These are phyloP conservation scores for Penicillium polonicum DNA, from an alignment of 2,329 filamentous ascomycete species.

Conservation along the genomic window DNA sequence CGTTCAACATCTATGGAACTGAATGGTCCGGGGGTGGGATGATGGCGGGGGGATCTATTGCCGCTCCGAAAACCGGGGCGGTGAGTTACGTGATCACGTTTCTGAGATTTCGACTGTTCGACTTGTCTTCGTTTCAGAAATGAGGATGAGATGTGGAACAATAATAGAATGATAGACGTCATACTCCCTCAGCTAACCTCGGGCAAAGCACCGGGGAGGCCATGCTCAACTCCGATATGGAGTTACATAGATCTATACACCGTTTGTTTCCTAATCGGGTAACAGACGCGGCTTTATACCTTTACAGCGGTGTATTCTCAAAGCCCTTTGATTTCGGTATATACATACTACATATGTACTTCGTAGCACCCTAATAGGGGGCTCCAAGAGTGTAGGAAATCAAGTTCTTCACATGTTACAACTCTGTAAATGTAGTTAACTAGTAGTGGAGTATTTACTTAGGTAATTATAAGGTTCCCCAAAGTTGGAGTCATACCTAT, in stretches of 20 bases:
- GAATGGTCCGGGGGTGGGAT: constrained; percentile 20
- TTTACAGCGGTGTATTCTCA: neutral
- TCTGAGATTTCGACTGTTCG: neutral
- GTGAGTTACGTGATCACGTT: neutral
- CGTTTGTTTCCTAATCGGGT: neutral
- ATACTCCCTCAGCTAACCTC: neutral
- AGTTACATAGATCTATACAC: neutral
- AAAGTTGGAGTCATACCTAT: neutral
- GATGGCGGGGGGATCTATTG: constrained; percentile 22
- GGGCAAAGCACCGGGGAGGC: neutral
- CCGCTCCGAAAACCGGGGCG: constrained; percentile 6
- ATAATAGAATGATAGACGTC: neutral
- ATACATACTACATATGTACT: neutral
- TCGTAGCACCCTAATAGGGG: neutral
- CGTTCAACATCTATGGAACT: neutral
- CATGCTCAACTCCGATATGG: neutral
- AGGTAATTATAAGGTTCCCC: neutral
- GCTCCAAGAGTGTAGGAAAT: neutral
- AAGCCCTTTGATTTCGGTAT: neutral
- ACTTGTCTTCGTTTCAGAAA: neutral
- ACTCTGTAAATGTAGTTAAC: too few species aligned
- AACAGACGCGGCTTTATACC: neutral
- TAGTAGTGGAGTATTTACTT: neutral
- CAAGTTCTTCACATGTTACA: neutral
- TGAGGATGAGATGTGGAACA: neutral